A percentile compares a stretch with the other conserved stretches of the same genome.
Evolutionary conservation across 768 basidiomycete genomes (phyloP).

Genomic region (Tephrocybe sp.): DNA sequence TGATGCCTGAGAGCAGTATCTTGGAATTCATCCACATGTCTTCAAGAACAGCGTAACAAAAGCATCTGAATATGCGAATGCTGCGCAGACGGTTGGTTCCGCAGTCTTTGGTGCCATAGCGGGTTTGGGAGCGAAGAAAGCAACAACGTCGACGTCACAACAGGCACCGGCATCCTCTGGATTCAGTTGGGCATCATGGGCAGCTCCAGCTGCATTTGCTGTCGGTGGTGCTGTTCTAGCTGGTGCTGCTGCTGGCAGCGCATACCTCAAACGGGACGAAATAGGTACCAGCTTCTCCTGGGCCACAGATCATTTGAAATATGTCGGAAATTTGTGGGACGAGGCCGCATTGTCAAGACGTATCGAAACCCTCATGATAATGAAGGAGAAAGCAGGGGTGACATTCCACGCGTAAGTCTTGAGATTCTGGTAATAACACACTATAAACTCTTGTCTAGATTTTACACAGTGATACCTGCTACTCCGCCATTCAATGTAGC

Average conservation of each 20-base stretch:
- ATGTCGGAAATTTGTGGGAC: constrained; percentile 85
- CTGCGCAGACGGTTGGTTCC: constrained; percentile 62
- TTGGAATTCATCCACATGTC: constrained; percentile 81
- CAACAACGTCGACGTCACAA: constrained; percentile 25
- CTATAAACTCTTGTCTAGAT: constrained; percentile 41
- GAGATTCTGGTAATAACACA: not conserved
- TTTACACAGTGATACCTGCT: constrained; percentile 77
- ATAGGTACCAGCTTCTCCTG: constrained; percentile 67
- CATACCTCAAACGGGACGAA: constrained; percentile 79
- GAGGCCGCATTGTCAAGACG: constrained; percentile 57
- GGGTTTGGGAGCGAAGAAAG: constrained; percentile 45
- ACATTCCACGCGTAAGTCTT: constrained; percentile 67
- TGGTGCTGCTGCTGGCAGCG: constrained; percentile 80
- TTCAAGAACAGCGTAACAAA: constrained; percentile 84
- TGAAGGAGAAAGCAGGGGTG: constrained; percentile 61
- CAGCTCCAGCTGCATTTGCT: constrained; percentile 59
- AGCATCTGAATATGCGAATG: constrained; percentile 64
- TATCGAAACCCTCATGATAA: constrained; percentile 56
- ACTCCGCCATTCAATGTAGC: constrained; percentile 50
- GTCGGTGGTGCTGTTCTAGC: constrained; percentile 75
- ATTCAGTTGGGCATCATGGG: constrained; percentile 62
- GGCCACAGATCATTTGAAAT: constrained; percentile 88
- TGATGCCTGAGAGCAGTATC: constrained; percentile 50
- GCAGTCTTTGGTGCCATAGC: constrained; percentile 58
- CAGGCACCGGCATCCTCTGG: constrained; percentile 24